Percentiles rank a stretch among this genome's conserved stretches.
phyloP scores from a whole-genome alignment of 2,329 filamentous ascomycete genomes.

The Aspergillus hiratsukae region DNA sequence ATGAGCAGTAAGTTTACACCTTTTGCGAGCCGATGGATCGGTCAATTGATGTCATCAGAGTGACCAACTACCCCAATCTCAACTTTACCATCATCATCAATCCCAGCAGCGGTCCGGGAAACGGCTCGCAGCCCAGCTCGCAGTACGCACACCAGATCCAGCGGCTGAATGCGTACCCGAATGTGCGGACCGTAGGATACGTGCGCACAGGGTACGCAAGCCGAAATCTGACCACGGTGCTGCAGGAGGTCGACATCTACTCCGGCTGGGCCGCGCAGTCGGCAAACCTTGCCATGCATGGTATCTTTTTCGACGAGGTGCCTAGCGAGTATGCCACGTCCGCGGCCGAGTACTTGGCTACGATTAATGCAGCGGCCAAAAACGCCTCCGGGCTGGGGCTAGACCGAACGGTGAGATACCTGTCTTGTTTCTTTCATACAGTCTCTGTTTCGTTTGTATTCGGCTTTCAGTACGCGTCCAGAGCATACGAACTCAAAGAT shows the following conservation, averaged over 20 bases:
- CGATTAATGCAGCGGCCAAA: conserved; percentile 15
- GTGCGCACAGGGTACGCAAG: conserved; percentile 35
- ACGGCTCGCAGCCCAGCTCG: conserved; percentile 24
- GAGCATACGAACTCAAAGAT: background rate
- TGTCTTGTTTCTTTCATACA: too few species aligned
- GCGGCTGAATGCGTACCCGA: conserved; percentile 35
- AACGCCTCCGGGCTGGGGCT: conserved; percentile 2
- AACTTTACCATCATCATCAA: conserved; percentile 29
- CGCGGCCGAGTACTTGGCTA: conserved; percentile 18
- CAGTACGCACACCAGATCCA: conserved; percentile 33
- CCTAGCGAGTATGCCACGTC: conserved; percentile 17
- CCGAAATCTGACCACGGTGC: conserved; percentile 27
- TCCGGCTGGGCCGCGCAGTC: conserved; percentile 29
- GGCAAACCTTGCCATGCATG: conserved; percentile 27
- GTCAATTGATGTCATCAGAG: conserved; percentile 2
- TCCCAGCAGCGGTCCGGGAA: conserved; percentile 31
- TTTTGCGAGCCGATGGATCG: background rate
- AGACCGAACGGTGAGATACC: conserved; percentile 11
- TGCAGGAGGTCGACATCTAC: conserved; percentile 35
- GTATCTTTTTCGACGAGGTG: conserved; percentile 41
- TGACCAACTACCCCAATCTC: conserved; percentile 18
- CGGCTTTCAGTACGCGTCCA: background rate
- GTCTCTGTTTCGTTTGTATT: background rate
- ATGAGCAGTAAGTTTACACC: conserved; percentile 12
- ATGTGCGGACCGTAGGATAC: conserved; percentile 41